Evolutionary conservation across 306 rosid genomes (phyloP).

Genomic region (Betula pendula): DNA sequence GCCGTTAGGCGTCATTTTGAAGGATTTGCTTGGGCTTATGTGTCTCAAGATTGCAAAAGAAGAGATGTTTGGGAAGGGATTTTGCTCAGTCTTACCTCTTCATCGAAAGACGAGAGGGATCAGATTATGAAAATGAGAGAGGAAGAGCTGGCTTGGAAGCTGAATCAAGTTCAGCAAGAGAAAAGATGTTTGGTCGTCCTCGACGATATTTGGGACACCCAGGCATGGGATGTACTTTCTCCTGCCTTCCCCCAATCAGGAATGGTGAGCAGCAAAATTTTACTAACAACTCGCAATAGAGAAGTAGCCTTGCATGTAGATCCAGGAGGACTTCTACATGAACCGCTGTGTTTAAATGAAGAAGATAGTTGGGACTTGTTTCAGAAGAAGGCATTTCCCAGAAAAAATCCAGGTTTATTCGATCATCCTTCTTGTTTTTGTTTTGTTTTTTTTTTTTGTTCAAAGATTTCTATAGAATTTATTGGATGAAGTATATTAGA

Average conservation of each 20-base stretch:
- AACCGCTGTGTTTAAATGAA: constrained; percentile 31
- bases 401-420: constrained; percentile 33
- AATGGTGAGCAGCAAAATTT: constrained; percentile 35
- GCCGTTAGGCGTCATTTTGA: constrained; percentile 39
- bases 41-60: constrained; percentile 55
- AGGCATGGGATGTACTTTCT: constrained; percentile 39
- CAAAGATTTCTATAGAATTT: no score
- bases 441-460: not conserved
- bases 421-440: not conserved
- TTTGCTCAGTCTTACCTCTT: constrained; percentile 34
- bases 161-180: constrained; percentile 36
- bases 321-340: constrained; percentile 36
- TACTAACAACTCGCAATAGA: constrained; percentile 46
- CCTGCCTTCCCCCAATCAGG: constrained; percentile 38
- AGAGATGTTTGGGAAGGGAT: constrained; percentile 58
- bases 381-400: constrained; percentile 43
- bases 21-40: constrained; percentile 51
- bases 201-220: constrained; percentile 56
- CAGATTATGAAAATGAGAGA: constrained; percentile 38
- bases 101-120: constrained; percentile 41
- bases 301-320: constrained; percentile 31
- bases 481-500: no score
- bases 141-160: constrained; percentile 42
- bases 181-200: constrained; percentile 49
- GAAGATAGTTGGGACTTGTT: constrained; percentile 42